Evolutionary conservation across 148 eudicot species (phyloP).

Genomic region (Persicaria tinctoria): DNA sequence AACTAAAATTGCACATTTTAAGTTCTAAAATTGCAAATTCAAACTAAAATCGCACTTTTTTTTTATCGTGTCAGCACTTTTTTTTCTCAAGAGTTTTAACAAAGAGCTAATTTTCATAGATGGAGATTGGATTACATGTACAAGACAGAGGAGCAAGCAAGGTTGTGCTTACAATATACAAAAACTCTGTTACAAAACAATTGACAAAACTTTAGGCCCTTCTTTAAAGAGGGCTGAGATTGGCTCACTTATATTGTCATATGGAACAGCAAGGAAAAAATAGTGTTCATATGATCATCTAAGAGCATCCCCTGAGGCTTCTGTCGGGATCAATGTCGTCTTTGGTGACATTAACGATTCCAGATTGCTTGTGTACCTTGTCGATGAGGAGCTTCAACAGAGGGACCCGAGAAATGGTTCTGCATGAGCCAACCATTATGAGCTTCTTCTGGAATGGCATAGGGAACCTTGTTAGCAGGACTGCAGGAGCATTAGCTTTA

Average conservation of each 20-base stretch:
- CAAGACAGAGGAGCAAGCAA: neutral
- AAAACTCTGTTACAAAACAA: neutral
- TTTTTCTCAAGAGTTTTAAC: too few relatives aligned
- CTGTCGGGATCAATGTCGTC: constrained; percentile 41
- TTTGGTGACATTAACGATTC: constrained; percentile 45
- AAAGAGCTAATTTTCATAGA: neutral
- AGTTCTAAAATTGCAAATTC: too few relatives aligned
- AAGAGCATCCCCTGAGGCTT: constrained; percentile 68
- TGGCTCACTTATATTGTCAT: neutral
- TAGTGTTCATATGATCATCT: constrained; percentile 1
- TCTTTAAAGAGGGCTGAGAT: neutral
- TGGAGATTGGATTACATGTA: neutral
- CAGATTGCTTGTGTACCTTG: constrained; percentile 70
- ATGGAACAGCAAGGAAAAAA: neutral
- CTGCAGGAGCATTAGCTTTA: neutral
- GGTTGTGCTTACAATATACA: neutral
- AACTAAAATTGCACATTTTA: too few relatives aligned
- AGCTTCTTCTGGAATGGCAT: constrained; percentile 63
- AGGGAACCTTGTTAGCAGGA: neutral
- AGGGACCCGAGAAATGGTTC: constrained; percentile 75
- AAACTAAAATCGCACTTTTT: too few relatives aligned
- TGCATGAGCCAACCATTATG: constrained; percentile 90
- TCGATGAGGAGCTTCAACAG: constrained; percentile 79
- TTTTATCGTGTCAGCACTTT: too few relatives aligned
- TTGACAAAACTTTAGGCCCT: neutral